Base-by-base conservation (phyloP, 805 yeast genomes). In the Metschnikowia picachoensis region DNA sequence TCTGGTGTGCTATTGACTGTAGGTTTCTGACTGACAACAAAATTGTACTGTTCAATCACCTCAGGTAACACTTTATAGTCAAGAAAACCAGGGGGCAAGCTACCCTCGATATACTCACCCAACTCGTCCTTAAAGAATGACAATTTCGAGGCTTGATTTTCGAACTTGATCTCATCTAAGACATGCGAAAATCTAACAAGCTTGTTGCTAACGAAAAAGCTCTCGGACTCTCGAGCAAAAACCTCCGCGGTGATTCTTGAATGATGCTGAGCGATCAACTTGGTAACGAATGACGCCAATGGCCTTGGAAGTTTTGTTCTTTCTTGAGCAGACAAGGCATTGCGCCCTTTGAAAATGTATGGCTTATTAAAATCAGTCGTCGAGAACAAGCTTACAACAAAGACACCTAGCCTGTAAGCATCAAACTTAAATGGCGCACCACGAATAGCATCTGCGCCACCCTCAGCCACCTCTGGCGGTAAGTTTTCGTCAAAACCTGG, bases 1-100 rank as follows among this genome's bases (percentile, higher is more conserved):
- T 60, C 66, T 1, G 67, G 62, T 1, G 66, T 56, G 8, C 66
- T 46, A 48, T 55, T 57, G 7, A 60, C 53, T 1, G 57, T 51
- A 4, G 69, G 61, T 42, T 63, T 67, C 25, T 53, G 54, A 30
- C 52, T 62, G 31, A 58, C 58, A 41, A 61, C 56, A 39, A 53
- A 55, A 30, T 63, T 59, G 56, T 49, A 53, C 48, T 79, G 77
- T 2, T 61, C 60, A 8, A 74, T 67, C 12, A 91, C 66, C 55
- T 85, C 89, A 0, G 97, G 96, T n/a, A 91, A 63, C 9, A 89
- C 65, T 50, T 77, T 76, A 48, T 77, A 67, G 35, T 80, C 82
- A 32, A 87, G 57, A 59, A 61, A 81, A 67, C 54, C 87, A 72
- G 41, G 74, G 47, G 60, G 88, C 76, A 64, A 70, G 14, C 59